Evolutionary conservation across 2,329 filamentous ascomycete genomes (phyloP), one percentile per base, ranked within the genome.

Genomic region (Aspergillus unguis): DNA sequence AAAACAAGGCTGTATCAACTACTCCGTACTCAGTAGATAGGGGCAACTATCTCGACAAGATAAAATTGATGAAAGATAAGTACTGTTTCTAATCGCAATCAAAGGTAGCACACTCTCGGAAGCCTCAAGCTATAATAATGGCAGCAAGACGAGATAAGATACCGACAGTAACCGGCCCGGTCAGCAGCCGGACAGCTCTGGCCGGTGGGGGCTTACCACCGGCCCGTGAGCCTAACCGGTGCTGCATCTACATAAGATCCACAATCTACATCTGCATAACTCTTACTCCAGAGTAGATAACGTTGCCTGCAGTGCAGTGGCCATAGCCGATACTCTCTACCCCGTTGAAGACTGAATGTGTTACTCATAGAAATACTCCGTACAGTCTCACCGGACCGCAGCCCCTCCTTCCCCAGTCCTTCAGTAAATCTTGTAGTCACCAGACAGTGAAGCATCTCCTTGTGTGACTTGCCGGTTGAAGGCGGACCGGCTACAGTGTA

Each of bases 151-250:
- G 26, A 26, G 45, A 40, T 38, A 45, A 23, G n/a, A 26, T 31
- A 28, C 35, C n/a, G 10, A 17, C 33, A 25, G n/a, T 38, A 36
- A 52, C 50, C 50, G 50, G 50, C 25, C 50, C 50, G 50, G 50
- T 52, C 38, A 48, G 10, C 9, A n/a, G 33, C n/a, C 23, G 23
- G 25, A 26, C 26, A n/a, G 23, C 36, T 40, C 36, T 42, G 23
- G 25, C 44, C 27, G 50, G 45, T 46, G 50, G 38, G 38, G 40
- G n/a, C 38, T 4, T 27, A 26, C 9, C 44, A 52, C 50, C 50
- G 50, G 50, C 38, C 50, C 50, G 50, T 52, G 50, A 29, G 17
- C 17, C 17, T 17, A 17, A 43, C 50, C 50, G 44, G 50, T 38
- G 44, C 32, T 23, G 36, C 36, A 38, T 38, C 36, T 38, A 17